A percentile compares a stretch with the other conserved stretches of the same genome.
Conservation (phyloP, 139 green algal genomes). For the Trebouxia sp. region DNA sequence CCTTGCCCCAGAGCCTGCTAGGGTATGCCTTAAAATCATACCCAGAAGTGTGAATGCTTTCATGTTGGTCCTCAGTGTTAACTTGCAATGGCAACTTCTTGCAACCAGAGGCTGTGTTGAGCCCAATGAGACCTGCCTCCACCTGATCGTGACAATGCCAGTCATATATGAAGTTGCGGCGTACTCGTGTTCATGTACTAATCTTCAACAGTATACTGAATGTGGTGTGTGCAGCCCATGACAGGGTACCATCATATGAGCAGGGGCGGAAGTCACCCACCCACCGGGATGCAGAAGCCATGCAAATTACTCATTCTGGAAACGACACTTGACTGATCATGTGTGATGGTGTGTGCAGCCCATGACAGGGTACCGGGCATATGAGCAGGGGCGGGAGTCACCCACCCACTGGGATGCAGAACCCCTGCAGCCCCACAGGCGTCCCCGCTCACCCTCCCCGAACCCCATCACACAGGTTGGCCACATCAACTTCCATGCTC, state of each 20-base stretch:
- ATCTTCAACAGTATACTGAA: neutral
- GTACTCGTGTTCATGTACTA: neutral
- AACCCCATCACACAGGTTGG: conserved; percentile 12
- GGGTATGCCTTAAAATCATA: neutral
- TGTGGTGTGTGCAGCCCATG: neutral
- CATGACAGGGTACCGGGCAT: conserved; percentile 23
- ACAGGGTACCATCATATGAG: conserved; percentile 14
- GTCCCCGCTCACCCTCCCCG: neutral
- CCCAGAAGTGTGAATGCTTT: no score
- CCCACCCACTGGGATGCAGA: conserved; percentile 14
- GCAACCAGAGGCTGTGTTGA: no score
- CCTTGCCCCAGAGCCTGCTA: neutral
- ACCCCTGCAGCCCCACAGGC: neutral
- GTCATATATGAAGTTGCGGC: neutral
- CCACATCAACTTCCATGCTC: no score
- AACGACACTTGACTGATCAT: neutral
- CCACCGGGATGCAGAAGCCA: neutral
- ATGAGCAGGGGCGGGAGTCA: neutral
- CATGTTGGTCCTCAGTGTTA: no score
- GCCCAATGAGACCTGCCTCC: no score
- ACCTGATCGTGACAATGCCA: neutral
- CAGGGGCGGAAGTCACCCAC: neutral
- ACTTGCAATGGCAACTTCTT: no score
- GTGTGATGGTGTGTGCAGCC: neutral
- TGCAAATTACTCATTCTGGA: neutral